Conservation (phyloP, 176 grass and related monocot species). For the Pharus latifolius region DNA sequence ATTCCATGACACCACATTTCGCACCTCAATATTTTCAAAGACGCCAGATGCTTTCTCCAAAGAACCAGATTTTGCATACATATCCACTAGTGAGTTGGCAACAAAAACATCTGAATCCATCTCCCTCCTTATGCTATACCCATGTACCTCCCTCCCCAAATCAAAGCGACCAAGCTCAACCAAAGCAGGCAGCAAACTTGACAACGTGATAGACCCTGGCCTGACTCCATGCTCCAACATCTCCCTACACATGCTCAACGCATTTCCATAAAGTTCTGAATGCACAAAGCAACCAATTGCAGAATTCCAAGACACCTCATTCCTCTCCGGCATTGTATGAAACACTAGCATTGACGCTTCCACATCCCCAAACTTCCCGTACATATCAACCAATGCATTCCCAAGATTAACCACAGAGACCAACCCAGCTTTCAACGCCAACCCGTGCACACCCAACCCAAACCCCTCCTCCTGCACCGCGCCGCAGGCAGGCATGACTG, state of each 20-base stretch:
- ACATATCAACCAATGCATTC: slow-evolving; percentile 69
- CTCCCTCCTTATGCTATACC: slow-evolving; percentile 38
- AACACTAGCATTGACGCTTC: slow-evolving; percentile 35
- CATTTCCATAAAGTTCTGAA: slow-evolving; percentile 23
- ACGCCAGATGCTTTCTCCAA: slow-evolving; percentile 34
- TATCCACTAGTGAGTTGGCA: slow-evolving; percentile 70
- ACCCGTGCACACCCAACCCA: slow-evolving; percentile 48
- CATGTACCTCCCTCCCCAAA: slow-evolving; percentile 57
- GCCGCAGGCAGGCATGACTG: slow-evolving; percentile 54
- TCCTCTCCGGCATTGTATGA: slow-evolving; percentile 35
- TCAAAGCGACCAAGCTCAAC: slow-evolving; percentile 50
- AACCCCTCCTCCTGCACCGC: slow-evolving; percentile 30
- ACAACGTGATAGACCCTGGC: slow-evolving; percentile 54
- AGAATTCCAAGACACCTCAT: slow-evolving; percentile 78
- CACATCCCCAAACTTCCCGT: slow-evolving; percentile 50
- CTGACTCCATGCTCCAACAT: slow-evolving; percentile 25
- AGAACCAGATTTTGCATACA: slow-evolving; percentile 81
- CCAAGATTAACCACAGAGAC: slow-evolving; percentile 33
- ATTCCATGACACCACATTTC: slow-evolving; percentile 70
- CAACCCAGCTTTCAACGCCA: slow-evolving; percentile 44
- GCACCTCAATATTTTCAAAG: slow-evolving; percentile 45
- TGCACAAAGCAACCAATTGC: slow-evolving; percentile 55
- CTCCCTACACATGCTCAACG: slow-evolving; percentile 32
- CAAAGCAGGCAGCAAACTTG: slow-evolving; percentile 66
- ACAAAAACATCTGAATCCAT: slow-evolving; percentile 61